Base-by-base conservation (phyloP, 306 rosid species). In the Dryas octopetala region DNA sequence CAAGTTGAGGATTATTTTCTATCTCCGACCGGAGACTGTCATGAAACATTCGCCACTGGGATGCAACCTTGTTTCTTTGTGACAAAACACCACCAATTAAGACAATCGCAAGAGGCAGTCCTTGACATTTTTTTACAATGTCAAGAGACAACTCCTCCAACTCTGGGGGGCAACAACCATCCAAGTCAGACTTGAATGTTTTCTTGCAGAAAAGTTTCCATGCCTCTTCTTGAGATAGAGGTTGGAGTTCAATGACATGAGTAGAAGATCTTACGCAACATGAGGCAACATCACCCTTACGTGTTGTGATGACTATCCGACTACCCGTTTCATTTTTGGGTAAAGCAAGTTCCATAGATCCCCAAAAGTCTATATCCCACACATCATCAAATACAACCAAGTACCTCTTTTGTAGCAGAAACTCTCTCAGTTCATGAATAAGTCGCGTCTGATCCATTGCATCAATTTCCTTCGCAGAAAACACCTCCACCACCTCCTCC, bases 291-390 rank as follows among this genome's bases (percentile, higher is more conserved):
- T 38, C 13, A 57, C 8, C 6, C 6, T 8, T 23, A 9, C 75
- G 75, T 17, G 79, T 57, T 38, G 83, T 74, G 74, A 74, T 43
- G 11, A 80, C 13, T n/a, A 80, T 67, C 71, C 76, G 54, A 80
- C 79, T 74, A 1, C 71, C 71, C 0, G 13, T 49, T 5, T 51
- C 47, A 26, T 32, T 70, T 32, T 16, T 8, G 0, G 79, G 76
- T 10, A 74, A 71, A 9, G 70, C 76, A 67, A 16, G 50, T 9
- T 41, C 58, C 14, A 80, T 9, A 1, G 11, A 16, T 14, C 40
- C 19, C 83, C 76, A 80, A 52, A 73, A 64, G 41, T 75, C 17
- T 4, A 1, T 15, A 0, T 50, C 49, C 80, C 76, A 69, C 1
- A 74, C 60, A 61, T 75, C 80, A 74, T 80, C 84, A 45, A 80